Conservation (phyloP, 352 stramenopile genomes). For the Elongisporangium senticosum region DNA sequence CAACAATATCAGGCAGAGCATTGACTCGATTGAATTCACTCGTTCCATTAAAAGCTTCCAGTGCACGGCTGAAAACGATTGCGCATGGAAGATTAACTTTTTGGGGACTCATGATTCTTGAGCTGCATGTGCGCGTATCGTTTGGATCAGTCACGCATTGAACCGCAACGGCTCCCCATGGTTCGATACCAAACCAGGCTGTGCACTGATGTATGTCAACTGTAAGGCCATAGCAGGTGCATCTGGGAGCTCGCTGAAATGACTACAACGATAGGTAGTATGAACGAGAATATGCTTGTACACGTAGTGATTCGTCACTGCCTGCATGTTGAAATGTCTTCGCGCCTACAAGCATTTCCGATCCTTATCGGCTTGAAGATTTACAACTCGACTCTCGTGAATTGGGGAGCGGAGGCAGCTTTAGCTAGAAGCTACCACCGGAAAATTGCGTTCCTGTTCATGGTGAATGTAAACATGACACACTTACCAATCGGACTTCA, state of each 20-base stretch:
- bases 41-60: too few species aligned
- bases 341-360: slow-evolving; percentile 16
- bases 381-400: slow-evolving; percentile 31
- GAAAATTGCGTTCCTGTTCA: slow-evolving; percentile 17
- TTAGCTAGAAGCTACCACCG: slow-evolving; percentile 16
- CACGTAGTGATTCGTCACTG: slow-evolving; percentile 33
- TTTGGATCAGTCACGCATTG: slow-evolving; percentile 11
- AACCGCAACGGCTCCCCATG: slow-evolving; percentile 19
- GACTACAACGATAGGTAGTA: slow-evolving; percentile 8
- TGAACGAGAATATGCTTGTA: slow-evolving; percentile 17
- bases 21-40: too few species aligned
- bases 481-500: slow-evolving; percentile 1
- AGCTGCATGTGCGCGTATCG: slow-evolving; percentile 12
- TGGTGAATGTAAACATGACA: slow-evolving; percentile 27
- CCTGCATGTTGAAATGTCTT: slow-evolving; percentile 15
- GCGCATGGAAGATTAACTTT: slow-evolving; percentile 15
- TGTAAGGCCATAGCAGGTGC: slow-evolving; percentile 12
- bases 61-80: too few species aligned
- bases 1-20: too few species aligned
- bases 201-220: slow-evolving; percentile 28
- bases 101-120: slow-evolving; percentile 14
- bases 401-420: slow-evolving; percentile 19
- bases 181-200: slow-evolving; percentile 16
- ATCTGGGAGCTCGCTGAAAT: slow-evolving; percentile 14
- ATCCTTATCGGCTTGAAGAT: slow-evolving; percentile 26